A percentile compares a stretch with the other conserved stretches of the same genome.
phyloP scores from a whole-genome alignment of 306 rosid species.

The Trifolium repens region DNA sequence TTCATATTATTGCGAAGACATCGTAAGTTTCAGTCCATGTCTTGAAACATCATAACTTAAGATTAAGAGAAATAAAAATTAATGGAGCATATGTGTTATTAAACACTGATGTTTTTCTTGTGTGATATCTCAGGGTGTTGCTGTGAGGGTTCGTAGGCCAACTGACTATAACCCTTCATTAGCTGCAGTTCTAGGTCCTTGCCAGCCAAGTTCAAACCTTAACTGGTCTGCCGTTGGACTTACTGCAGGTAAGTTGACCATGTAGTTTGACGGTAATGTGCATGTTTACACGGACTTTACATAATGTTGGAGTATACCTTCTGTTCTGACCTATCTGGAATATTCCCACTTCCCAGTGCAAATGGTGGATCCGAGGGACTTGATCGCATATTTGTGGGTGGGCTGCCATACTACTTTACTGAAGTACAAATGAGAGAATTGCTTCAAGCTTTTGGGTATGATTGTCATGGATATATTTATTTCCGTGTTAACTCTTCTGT shows the following conservation, averaged over 20 bases:
- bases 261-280: constrained; percentile 5
- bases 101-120: constrained; percentile 28
- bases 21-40: constrained; percentile 39
- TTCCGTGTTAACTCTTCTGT: neutral
- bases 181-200: constrained; percentile 83
- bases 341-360: constrained; percentile 58
- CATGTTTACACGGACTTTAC: constrained; percentile 16
- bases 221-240: constrained; percentile 78
- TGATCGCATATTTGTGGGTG: constrained; percentile 87
- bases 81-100: neutral
- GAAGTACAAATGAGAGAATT: constrained; percentile 75
- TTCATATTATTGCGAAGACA: constrained; percentile 45
- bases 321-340: constrained; percentile 40
- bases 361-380: constrained; percentile 76
- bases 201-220: constrained; percentile 78
- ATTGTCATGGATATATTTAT: constrained; percentile 7
- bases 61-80: constrained; percentile 2
- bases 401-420: constrained; percentile 81
- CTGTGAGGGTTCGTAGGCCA: constrained; percentile 89
- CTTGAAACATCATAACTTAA: neutral
- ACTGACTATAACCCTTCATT: constrained; percentile 81
- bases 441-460: constrained; percentile 81
- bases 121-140: constrained; percentile 65
- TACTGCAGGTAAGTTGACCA: constrained; percentile 52
- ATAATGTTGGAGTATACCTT: constrained; percentile 22